phyloP scores from a whole-genome alignment of 192 early-diverging fungal genomes.

The Cladochytrium replicatum region DNA sequence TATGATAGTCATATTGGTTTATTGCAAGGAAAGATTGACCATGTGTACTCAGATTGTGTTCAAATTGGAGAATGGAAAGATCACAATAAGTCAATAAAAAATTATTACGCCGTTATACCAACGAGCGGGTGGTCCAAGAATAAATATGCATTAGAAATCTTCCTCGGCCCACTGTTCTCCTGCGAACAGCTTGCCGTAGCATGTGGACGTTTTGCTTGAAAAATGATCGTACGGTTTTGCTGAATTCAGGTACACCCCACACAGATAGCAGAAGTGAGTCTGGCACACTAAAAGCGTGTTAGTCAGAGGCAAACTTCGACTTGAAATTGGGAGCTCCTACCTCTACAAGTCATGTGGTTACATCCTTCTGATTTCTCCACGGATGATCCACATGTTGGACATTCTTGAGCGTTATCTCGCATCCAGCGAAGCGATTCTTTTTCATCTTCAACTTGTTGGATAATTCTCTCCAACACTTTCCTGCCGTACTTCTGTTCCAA shows the following conservation, averaged over 20 bases:
- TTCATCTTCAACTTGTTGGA: slow-evolving; percentile 17
- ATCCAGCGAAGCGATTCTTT: slow-evolving; percentile 9
- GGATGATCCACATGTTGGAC: slow-evolving; percentile 15
- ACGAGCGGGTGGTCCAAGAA: too few relatives aligned
- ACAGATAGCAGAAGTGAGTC: slow-evolving; percentile 29
- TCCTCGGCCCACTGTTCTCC: too few relatives aligned
- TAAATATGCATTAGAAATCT: too few relatives aligned
- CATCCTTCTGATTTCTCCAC: slow-evolving; percentile 21
- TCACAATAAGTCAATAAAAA: too few relatives aligned
- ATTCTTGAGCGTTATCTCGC: slow-evolving; percentile 19
- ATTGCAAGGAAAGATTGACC: too few relatives aligned
- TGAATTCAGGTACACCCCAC: slow-evolving; percentile 6
- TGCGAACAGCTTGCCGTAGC: slow-evolving; percentile 12
- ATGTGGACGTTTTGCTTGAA: background rate
- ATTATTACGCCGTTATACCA: too few relatives aligned
- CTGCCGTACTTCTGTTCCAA: slow-evolving; percentile 27
- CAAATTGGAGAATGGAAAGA: too few relatives aligned
- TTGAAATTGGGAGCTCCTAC: background rate
- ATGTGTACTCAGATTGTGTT: too few relatives aligned
- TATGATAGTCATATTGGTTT: too few relatives aligned
- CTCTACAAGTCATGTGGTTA: slow-evolving; percentile 23
- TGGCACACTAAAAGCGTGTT: slow-evolving; percentile 7
- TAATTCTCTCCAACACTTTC: slow-evolving; percentile 13
- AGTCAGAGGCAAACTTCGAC: background rate
- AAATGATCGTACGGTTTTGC: slow-evolving; percentile 8